phyloP scores from a whole-genome alignment of 1,284 basidiomycete species.

The Leccinum subspadiceum region DNA sequence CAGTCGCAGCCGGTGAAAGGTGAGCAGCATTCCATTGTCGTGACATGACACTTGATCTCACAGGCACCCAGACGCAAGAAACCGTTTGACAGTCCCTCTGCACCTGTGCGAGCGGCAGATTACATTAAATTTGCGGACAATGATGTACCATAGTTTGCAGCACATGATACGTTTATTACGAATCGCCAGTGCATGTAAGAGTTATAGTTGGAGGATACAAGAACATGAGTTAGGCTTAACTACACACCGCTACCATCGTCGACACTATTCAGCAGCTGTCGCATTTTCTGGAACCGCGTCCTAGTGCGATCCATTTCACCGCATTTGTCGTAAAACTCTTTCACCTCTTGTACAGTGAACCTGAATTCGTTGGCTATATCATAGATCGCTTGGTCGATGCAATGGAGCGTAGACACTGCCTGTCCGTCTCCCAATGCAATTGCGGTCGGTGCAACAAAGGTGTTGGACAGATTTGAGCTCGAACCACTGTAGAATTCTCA shows the following conservation, averaged over 20 bases:
- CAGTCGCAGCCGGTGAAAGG: slow-evolving; percentile 96
- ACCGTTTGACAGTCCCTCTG: slow-evolving; percentile 74
- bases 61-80: slow-evolving; percentile 58
- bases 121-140: slow-evolving; percentile 50
- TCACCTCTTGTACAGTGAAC: slow-evolving; percentile 70
- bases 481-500: slow-evolving; percentile 4
- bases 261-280: slow-evolving; percentile 49
- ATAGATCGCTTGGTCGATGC: slow-evolving; percentile 58
- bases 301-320: slow-evolving; percentile 65
- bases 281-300: slow-evolving; percentile 62
- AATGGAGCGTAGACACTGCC: slow-evolving; percentile 40
- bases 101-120: slow-evolving; percentile 64
- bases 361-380: slow-evolving; percentile 64
- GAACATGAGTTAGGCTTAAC: background rate
- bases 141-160: slow-evolving; percentile 21
- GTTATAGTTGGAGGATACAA: background rate
- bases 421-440: slow-evolving; percentile 10
- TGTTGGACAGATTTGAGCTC: slow-evolving; percentile 1
- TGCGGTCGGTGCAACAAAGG: slow-evolving; percentile 6
- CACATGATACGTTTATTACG: slow-evolving; percentile 2
- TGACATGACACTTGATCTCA: slow-evolving; percentile 2
- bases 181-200: background rate
- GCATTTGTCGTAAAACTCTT: slow-evolving; percentile 68
- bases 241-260: slow-evolving; percentile 28
- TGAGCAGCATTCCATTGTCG: slow-evolving; percentile 38